These are phyloP conservation scores for Talaromyces liani DNA, from an alignment of 495 filamentous ascomycete species.

Conservation along the genomic window DNA sequence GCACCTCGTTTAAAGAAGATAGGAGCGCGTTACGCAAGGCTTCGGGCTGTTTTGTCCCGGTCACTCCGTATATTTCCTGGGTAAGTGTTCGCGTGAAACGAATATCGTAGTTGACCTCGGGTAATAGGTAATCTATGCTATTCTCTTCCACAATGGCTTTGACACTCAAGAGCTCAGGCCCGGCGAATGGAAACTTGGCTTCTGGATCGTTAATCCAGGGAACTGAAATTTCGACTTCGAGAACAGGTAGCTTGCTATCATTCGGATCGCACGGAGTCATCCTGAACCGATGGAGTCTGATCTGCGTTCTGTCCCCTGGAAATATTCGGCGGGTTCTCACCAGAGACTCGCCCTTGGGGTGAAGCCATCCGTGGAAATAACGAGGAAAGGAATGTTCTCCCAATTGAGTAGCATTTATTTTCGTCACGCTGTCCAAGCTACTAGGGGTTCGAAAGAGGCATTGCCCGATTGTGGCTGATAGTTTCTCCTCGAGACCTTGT, in stretches of 20 bases:
- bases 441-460: constrained; percentile 24
- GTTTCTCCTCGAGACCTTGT: constrained; percentile 20
- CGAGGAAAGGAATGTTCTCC: constrained; percentile 23
- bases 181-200: not conserved
- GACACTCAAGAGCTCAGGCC: constrained; percentile 18
- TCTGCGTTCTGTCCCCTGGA: constrained; percentile 4
- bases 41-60: not conserved
- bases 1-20: not conserved
- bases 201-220: constrained; percentile 1
- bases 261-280: constrained; percentile 23
- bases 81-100: constrained; percentile 32
- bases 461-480: constrained; percentile 33
- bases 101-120: constrained; percentile 32
- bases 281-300: constrained; percentile 20
- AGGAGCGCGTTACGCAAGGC: not conserved
- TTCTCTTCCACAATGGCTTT: constrained; percentile 23
- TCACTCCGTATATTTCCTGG: constrained; percentile 16
- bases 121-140: constrained; percentile 35
- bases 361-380: constrained; percentile 26
- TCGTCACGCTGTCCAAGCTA: not conserved
- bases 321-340: constrained; percentile 18
- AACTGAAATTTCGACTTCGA: constrained; percentile 27
- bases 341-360: constrained; percentile 19
- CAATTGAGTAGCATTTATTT: constrained; percentile 25
- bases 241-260: constrained; percentile 19